Base-by-base conservation (phyloP, 768 basidiomycete species). In the Suillus discolor region DNA sequence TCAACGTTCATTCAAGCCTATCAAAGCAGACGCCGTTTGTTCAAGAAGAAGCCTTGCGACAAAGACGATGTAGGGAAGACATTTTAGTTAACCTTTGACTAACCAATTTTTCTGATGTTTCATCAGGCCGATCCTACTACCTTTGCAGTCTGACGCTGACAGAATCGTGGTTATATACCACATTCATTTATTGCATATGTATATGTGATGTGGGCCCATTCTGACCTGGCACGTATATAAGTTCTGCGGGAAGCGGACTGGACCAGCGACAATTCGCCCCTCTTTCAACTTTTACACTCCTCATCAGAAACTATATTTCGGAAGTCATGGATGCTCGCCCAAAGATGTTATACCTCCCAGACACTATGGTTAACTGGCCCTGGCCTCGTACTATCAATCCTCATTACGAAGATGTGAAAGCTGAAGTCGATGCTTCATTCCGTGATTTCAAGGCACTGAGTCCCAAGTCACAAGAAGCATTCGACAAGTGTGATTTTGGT, bases 401-500 rank as follows among this genome's bases (percentile, higher is more conserved):
- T 0, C 67, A 78, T 66, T 83, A 81, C 51, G 65, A 63, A 6
- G 69, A 73, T 42, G 71, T 72, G 63, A 79, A 80, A 57, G 68
- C 66, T 1, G 78, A 77, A 60, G 80, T 81, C 1, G 68, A 75
- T 6, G 75, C 71, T 5, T 84, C 83, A 82, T 69, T 76, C 45
- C 73, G 75, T 45, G 63, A 67, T 12, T 82, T 81, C 69, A 71
- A 75, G 6, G 74, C 79, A 0, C 80, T 84, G 65, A 67, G 66
- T 3, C 69, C 74, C 1, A 71, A 73, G 16, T 71, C 80, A 0
- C 81, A 82, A 64, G 68, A 64, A 11, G 79, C 79, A 1, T 82
- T 84, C 71, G 74, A 83, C 42, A 64, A 57, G 4, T 82, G 82
- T 68, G 78, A 83, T 64, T 80, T 82, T 64, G 76, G 83, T 79